Conservation (phyloP, 2,329 filamentous ascomycete genomes). For the Beauveria varroae region DNA sequence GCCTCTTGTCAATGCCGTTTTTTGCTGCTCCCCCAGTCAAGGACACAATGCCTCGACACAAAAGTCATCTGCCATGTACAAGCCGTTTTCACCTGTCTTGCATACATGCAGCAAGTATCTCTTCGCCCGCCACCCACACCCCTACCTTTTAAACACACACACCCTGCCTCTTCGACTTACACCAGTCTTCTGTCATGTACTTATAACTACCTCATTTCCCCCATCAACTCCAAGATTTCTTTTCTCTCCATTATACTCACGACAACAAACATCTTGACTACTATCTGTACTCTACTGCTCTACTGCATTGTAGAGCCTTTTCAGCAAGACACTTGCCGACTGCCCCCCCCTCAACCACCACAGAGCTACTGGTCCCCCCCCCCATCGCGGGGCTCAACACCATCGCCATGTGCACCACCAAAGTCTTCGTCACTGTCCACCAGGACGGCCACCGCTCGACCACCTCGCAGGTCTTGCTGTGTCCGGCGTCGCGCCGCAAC, state of each 20-base stretch:
- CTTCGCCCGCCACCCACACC: too few species aligned
- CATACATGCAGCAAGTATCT: too few species aligned
- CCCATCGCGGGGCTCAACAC: slow-evolving; percentile 11
- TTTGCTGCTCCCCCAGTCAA: too few species aligned
- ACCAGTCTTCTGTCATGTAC: too few species aligned
- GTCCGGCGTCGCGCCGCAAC: slow-evolving; percentile 31
- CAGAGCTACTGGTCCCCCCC: neutral
- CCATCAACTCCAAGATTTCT: neutral
- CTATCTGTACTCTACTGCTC: neutral
- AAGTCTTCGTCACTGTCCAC: slow-evolving; percentile 39
- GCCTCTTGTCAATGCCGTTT: too few species aligned
- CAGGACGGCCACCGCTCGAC: slow-evolving; percentile 34
- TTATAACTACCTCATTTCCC: too few species aligned
- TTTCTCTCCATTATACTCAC: neutral
- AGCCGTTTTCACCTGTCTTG: too few species aligned
- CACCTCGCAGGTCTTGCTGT: slow-evolving; percentile 28
- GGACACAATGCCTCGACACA: too few species aligned
- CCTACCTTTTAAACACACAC: too few species aligned
- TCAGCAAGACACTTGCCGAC: neutral
- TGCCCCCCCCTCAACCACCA: neutral
- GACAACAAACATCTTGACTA: neutral
- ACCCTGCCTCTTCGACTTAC: too few species aligned
- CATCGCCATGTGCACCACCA: slow-evolving; percentile 43
- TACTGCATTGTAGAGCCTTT: neutral
- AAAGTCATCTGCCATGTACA: too few species aligned